Evolutionary conservation across 2,329 filamentous ascomycete genomes (phyloP).

Genomic region (Lachnellula subtilissima): DNA sequence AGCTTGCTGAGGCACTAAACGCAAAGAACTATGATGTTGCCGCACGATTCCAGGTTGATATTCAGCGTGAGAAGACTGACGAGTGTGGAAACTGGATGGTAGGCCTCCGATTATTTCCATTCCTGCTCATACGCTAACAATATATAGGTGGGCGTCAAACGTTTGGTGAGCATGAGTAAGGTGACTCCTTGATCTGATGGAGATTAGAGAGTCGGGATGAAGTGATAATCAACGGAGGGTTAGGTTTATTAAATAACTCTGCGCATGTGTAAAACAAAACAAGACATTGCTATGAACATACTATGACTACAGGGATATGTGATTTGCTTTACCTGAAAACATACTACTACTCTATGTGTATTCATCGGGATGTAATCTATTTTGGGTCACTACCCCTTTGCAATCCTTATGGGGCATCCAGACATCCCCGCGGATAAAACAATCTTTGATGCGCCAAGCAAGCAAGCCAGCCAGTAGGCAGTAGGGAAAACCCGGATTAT

Average conservation of each 20-base stretch:
- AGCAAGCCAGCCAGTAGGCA: too few relatives aligned
- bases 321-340: background rate
- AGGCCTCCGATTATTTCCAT: slow-evolving; percentile 35
- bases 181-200: slow-evolving; percentile 49
- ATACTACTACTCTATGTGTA: background rate
- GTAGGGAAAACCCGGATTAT: too few relatives aligned
- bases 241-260: background rate
- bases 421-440: too few relatives aligned
- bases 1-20: slow-evolving; percentile 62
- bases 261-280: background rate
- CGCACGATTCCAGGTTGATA: slow-evolving; percentile 65
- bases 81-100: slow-evolving; percentile 88
- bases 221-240: background rate
- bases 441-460: too few relatives aligned
- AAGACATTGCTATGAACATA: background rate
- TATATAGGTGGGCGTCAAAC: slow-evolving; percentile 65
- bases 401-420: too few relatives aligned
- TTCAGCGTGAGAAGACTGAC: slow-evolving; percentile 70
- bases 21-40: slow-evolving; percentile 65
- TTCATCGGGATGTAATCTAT: too few relatives aligned
- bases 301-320: background rate
- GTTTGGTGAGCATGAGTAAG: slow-evolving; percentile 74
- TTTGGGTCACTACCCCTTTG: too few relatives aligned
- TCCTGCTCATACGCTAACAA: slow-evolving; percentile 36
- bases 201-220: background rate